Base-by-base conservation (phyloP, 192 early-diverging fungal species). In the Coemansia sp. region DNA sequence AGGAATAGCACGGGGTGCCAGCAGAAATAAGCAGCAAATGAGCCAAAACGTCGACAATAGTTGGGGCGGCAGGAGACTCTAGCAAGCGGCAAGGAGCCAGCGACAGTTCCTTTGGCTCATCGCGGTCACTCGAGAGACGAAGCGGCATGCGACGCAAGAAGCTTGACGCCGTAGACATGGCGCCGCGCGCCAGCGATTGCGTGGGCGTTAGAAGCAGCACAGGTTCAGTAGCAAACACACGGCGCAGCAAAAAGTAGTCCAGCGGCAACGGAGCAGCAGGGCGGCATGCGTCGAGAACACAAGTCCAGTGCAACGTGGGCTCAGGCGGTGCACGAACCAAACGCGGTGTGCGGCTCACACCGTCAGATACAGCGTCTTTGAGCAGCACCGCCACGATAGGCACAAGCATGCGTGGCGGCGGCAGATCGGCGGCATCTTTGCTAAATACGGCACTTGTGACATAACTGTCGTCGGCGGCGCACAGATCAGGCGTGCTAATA, bases 341-440 rank as follows among this genome's bases (percentile, higher is more conserved):
- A n/a, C 51, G 44, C 47, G 42, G 28, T 14, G 40, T n/a, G 12
- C 52, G 28, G 28, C 42, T 20, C 14, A 38, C 23, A 53, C 21
- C 17, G 42, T 64, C 50, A 8, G 75, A 64, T 20, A 72, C 70
- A 5, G 76, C 76, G 44, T 79, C 76, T 48, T 79, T 79, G 26
- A 79, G 57, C 50, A 79, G 70, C 46, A 79, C 76, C 6, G 76
- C 76, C 20, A 79, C 67, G n/a, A 79, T 73, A 25, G 76, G 76
- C 34, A 79, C 71, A n/a, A 79, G 59, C 1, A 67, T 57, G 23
- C 76, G 63, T 17, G 71, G 66, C 37, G 76, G 51, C 24, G 76
- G 76, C 61, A 79, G 53, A 46, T 73, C 71, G 53, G 63, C 63
- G 24, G 51, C 58, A 36, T 73, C 76, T 26, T 73, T 79, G 64